These are phyloP conservation scores for Aspergillus carlsbadensis DNA, from an alignment of 495 filamentous ascomycete genomes.

Conservation along the genomic window DNA sequence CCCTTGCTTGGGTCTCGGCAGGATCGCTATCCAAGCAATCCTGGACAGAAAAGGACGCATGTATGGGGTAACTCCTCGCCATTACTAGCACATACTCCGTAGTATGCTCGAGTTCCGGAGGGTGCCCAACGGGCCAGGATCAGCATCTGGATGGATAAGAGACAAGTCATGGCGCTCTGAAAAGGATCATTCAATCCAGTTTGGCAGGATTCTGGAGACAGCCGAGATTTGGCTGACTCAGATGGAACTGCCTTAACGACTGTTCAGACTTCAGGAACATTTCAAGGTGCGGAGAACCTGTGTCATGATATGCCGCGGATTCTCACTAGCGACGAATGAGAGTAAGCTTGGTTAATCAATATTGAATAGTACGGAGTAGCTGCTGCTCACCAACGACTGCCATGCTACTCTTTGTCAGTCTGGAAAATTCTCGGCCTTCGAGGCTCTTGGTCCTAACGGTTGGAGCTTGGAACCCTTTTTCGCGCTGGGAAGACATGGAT, in stretches of 20 bases:
- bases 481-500: neutral
- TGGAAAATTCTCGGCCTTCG: neutral
- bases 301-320: conserved; percentile 9
- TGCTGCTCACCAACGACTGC: no score
- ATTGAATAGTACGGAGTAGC: neutral
- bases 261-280: neutral
- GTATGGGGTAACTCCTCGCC: neutral
- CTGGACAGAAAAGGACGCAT: neutral
- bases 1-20: neutral
- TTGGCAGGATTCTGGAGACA: neutral
- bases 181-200: neutral
- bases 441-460: neutral
- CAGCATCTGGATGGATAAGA: neutral
- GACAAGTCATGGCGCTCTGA: no score
- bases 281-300: conserved; percentile 2
- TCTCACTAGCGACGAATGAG: conserved; percentile 5
- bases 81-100: no score
- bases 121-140: neutral
- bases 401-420: neutral
- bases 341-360: neutral
- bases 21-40: neutral
- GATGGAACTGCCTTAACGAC: neutral
- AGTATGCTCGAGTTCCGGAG: neutral
- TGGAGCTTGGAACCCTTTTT: no score
- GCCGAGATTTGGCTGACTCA: neutral